A percentile compares a stretch with the other conserved stretches of the same genome.
Evolutionary conservation across 768 basidiomycete genomes (phyloP).

Genomic region (Gymnopilus junonius): DNA sequence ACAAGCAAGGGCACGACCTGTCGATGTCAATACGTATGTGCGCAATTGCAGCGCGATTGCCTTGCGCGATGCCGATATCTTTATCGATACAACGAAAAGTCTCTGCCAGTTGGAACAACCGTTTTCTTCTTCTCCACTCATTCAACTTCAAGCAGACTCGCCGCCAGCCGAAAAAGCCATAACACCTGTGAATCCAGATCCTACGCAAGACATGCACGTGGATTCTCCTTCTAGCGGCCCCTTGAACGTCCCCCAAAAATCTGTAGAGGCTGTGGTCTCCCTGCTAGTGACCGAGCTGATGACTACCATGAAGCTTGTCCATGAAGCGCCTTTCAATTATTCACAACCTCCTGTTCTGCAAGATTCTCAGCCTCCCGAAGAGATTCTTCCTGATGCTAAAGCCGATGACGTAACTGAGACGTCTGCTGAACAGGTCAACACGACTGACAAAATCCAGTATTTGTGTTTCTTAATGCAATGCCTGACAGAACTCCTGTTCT

Average conservation of each 20-base stretch:
- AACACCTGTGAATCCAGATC: slow-evolving; percentile 20
- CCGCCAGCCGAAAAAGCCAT: slow-evolving; percentile 25
- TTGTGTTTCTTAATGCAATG: slow-evolving; percentile 89
- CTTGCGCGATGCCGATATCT: slow-evolving; percentile 76
- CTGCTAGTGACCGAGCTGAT: slow-evolving; percentile 76
- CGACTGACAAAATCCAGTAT: slow-evolving; percentile 54
- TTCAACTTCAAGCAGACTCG: slow-evolving; percentile 55
- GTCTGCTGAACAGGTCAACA: slow-evolving; percentile 16
- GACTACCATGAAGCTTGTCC: slow-evolving; percentile 54
- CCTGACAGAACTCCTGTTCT: slow-evolving; percentile 90
- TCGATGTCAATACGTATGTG: slow-evolving; percentile 76
- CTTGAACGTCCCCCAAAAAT: slow-evolving; percentile 38
- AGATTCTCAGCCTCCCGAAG: neutral
- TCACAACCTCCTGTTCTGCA: neutral
- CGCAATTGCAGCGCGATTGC: slow-evolving; percentile 80
- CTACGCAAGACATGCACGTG: slow-evolving; percentile 59
- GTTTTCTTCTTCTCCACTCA: slow-evolving; percentile 56
- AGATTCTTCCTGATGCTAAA: neutral
- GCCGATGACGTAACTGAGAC: neutral
- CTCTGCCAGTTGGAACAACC: slow-evolving; percentile 77
- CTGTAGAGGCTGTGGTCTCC: slow-evolving; percentile 65
- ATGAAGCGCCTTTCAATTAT: slow-evolving; percentile 29
- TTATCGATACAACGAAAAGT: slow-evolving; percentile 73
- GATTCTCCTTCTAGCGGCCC: slow-evolving; percentile 39
- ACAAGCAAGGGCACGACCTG: slow-evolving; percentile 65